Base-by-base conservation (phyloP, 2,329 filamentous ascomycete species). In the Sclerotiophoma versabilis region DNA sequence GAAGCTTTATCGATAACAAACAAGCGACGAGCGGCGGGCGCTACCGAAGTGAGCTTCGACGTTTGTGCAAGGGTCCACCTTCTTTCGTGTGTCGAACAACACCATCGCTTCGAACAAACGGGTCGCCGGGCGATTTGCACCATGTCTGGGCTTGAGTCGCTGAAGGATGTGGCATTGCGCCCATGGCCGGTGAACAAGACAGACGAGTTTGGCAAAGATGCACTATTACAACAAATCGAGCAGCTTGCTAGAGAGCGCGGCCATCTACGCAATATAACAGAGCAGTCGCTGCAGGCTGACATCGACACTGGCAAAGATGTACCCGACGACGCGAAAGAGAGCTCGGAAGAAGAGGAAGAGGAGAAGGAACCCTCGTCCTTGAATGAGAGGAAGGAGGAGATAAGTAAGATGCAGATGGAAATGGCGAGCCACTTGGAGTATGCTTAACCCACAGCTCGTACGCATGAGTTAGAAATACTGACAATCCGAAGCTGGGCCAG, bases 171-270 rank as follows among this genome's bases (percentile, higher is more conserved):
- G 45, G 84, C 87, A 9, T 77, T 93, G 54, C 84, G 85, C 52
- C 84, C 89, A 34, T 85, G 83, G 80, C 85, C 87, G 14, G 78
- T 81, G 60, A 66, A 59, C 62, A 51, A 78, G 80, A 69, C 73
- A 68, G 60, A 81, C 77, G 66, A 83, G 79, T 76, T 84, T 78
- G 69, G 83, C 81, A 39, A 80, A 43, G 59, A 66, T 17, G 69
- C 71, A 14, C 37, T 97, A n/a, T 81, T 84, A 51, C 84, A 89
- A 39, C 88, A 93, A 63, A 92, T 97, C 63, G 79, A 83, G 53
- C 91, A 93, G 62, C 88, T 96, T 68, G 90, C 92, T 63, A 76
- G 80, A 36, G 87, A 96, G 67, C 87, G 90, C 56, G 91, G 91
- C 12, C 90, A 91, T 20, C 96, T 98, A 71, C 88, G 91, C 54